phyloP scores from a whole-genome alignment of 164 flowering plant genomes.

The Umbellularia californica region DNA sequence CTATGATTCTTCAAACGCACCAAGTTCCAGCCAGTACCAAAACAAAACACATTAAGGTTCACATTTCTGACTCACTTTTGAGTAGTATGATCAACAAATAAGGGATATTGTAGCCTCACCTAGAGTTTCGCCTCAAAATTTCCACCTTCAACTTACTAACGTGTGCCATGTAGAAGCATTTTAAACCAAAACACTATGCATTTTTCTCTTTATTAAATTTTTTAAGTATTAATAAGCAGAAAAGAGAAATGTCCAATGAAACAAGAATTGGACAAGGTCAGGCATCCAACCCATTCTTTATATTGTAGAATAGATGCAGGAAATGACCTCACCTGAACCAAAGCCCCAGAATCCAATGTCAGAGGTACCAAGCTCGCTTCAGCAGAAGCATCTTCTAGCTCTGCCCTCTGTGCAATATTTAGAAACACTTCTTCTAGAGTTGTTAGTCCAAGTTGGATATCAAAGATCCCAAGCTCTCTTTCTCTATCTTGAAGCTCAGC shows the following conservation, averaged over 20 bases:
- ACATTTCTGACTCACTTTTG: too few species aligned
- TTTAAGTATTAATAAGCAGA: not conserved
- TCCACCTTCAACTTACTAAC: too few species aligned
- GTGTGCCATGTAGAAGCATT: too few species aligned
- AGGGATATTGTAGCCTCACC: too few species aligned
- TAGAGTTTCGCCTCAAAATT: too few species aligned
- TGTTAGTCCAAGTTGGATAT: conserved; percentile 83
- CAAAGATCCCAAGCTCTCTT: conserved; percentile 75
- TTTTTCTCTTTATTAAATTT: too few species aligned
- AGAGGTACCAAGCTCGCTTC: conserved; percentile 63
- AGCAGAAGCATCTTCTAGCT: conserved; percentile 77
- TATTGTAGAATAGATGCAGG: not conserved
- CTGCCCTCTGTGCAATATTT: conserved; percentile 86
- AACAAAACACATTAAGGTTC: too few species aligned
- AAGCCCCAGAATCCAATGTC: conserved; percentile 55
- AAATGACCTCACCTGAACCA: conserved; percentile 39
- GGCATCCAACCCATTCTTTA: not conserved
- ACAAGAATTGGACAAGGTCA: not conserved
- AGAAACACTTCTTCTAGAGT: conserved; percentile 98
- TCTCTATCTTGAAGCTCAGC: conserved; percentile 77
- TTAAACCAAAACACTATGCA: too few species aligned
- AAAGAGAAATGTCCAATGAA: not conserved
- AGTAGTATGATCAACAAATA: too few species aligned
- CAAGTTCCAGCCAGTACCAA: too few species aligned
- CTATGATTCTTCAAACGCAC: too few species aligned